These are phyloP conservation scores for Salix arbutifolia DNA, from an alignment of 345 rosid species.

Conservation along the genomic window DNA sequence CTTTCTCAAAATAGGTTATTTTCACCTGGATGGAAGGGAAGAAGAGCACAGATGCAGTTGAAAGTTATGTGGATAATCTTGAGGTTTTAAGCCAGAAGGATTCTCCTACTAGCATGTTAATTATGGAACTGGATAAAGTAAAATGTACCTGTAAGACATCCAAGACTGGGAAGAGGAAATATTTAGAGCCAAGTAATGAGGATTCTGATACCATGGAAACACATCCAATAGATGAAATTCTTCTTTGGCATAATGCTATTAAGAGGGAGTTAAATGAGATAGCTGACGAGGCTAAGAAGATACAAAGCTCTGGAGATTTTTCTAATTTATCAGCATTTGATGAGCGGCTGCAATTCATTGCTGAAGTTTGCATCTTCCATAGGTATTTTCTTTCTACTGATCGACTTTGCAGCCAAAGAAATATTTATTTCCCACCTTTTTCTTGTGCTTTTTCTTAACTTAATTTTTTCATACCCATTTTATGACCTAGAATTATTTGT, in stretches of 20 bases:
- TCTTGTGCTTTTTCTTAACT: neutral
- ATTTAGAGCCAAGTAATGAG: conserved; percentile 42
- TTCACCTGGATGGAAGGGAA: conserved; percentile 74
- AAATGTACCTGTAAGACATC: conserved; percentile 51
- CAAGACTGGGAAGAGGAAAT: conserved; percentile 68
- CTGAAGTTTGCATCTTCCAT: conserved; percentile 90
- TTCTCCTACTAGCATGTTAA: conserved; percentile 34
- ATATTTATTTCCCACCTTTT: neutral
- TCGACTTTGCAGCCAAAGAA: neutral
- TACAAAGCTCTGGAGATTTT: conserved; percentile 72
- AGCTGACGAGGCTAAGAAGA: conserved; percentile 76
- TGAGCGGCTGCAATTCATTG: conserved; percentile 77
- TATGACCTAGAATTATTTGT: neutral
- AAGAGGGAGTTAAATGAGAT: conserved; percentile 72
- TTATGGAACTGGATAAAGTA: conserved; percentile 30
- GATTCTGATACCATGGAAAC: conserved; percentile 26
- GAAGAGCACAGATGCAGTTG: conserved; percentile 23
- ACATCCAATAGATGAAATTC: conserved; percentile 76
- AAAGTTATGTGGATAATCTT: conserved; percentile 32
- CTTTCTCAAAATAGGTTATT: conserved; percentile 49
- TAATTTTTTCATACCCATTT: neutral
- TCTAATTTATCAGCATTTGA: conserved; percentile 65
- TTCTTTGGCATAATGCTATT: conserved; percentile 88
- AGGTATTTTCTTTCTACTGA: conserved; percentile 41
- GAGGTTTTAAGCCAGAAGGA: conserved; percentile 30